Evolutionary conservation across 768 basidiomycete genomes (phyloP).

Genomic region (Hericium alpestre): DNA sequence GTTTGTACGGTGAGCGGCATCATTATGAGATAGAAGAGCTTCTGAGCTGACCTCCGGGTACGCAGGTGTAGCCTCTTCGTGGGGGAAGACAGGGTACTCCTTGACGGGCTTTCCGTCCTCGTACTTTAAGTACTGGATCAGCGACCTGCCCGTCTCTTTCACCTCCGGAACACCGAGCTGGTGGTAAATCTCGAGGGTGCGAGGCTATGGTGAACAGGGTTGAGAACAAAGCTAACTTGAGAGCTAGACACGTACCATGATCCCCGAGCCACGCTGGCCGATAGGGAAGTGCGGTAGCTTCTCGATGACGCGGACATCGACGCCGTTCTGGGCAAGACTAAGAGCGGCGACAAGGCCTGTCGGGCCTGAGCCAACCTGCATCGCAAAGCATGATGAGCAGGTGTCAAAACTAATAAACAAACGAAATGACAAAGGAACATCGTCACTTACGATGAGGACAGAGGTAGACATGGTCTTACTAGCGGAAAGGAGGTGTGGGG

Average conservation of each 20-base stretch:
- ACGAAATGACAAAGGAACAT: too few relatives aligned
- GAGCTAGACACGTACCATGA: not conserved
- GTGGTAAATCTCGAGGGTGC: constrained; percentile 1
- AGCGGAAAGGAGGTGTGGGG: too few relatives aligned
- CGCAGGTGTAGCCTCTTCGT: not conserved
- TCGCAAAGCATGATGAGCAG: too few relatives aligned
- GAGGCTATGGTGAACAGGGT: not conserved
- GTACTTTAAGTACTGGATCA: not conserved
- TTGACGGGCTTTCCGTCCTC: not conserved
- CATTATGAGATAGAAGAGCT: not conserved
- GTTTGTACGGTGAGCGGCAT: not conserved
- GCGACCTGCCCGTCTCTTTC: not conserved
- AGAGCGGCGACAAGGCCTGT: constrained; percentile 3
- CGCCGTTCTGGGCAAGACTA: constrained; percentile 1
- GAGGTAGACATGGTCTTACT: too few relatives aligned
- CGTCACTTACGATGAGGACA: too few relatives aligned
- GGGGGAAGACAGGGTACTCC: not conserved
- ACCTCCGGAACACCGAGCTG: not conserved
- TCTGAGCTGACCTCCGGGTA: not conserved
- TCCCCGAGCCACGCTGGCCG: constrained; percentile 5
- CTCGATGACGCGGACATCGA: constrained; percentile 5
- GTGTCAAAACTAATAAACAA: too few relatives aligned
- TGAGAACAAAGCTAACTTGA: not conserved
- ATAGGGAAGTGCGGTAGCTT: not conserved
- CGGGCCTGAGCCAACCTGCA: not conserved